Base-by-base conservation (phyloP, 176 grass and related monocot species). In the Juncus inflexus region DNA sequence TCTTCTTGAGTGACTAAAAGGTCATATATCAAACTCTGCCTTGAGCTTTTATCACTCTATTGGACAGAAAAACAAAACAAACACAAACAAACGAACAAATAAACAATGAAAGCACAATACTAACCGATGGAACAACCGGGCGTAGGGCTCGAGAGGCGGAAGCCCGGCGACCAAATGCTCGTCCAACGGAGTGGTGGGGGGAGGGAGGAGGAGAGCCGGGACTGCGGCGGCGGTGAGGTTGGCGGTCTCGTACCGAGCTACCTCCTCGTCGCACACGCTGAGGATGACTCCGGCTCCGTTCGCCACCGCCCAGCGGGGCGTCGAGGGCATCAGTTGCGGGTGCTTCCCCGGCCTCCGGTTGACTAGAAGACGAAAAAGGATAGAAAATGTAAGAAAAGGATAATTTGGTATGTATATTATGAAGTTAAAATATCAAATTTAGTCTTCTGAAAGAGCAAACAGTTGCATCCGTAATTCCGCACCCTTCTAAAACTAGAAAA, bases 221-320 rank as follows among this genome's bases (percentile, higher is more conserved):
- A 99, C 95, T 73, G 95, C 95, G 61, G 95, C 95, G 2, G 95
- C 95, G 0, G 95, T 94, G 70, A 99, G 86, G 84, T 94, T 86
- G 77, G 95, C 95, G 65, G 95, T 85, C 77, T 99, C 95, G 56
- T 99, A 94, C 35, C 75, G 86, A 74, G 83, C 58, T 53, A 99
- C 89, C 79, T 94, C 95, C 76, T 94, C 95, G 69, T 99, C 95
- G 76, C 95, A 99, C 45, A 99, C 95, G 78, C 89, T 94, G 76
- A 94, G 67, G 67, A 99, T 99, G 67, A 99, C 95, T 73, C 95
- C 95, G 79, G 95, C 95, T 47, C 95, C 95, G 82, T 99, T 99
- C 42, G 89, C 95, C 73, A 99, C 95, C 55, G 95, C 95, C 95
- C 95, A 99, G 90, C 95, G 89, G 11, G 95, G 95, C 53, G 95